Conservation (phyloP, 345 rosid genomes). For the Clausena lansium region DNA sequence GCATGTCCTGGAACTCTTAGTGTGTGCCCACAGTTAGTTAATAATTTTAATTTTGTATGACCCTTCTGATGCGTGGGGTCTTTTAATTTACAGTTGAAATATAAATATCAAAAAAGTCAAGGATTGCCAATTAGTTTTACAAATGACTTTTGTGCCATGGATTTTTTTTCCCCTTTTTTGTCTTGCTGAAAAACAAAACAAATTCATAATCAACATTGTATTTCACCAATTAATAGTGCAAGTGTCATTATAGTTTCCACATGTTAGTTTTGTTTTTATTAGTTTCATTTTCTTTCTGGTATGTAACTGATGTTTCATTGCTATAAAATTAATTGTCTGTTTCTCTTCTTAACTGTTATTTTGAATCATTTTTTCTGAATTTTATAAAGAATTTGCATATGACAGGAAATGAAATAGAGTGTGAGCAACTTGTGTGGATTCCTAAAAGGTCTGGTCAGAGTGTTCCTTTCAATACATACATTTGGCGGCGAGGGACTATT, state of each 20-base stretch:
- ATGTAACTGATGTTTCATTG: slow-evolving; percentile 7
- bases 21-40: not conserved
- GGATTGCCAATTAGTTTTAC: not conserved
- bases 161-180: too few relatives aligned
- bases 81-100: not conserved
- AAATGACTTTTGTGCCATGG: not conserved
- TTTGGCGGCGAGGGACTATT: slow-evolving; percentile 97
- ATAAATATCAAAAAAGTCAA: not conserved
- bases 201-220: not conserved
- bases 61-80: not conserved
- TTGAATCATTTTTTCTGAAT: slow-evolving; percentile 28
- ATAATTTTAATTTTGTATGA: not conserved
- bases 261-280: not conserved
- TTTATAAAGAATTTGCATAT: slow-evolving; percentile 30
- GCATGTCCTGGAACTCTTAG: not conserved
- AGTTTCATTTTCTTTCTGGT: slow-evolving; percentile 3
- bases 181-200: not conserved
- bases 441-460: slow-evolving; percentile 76
- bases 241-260: not conserved
- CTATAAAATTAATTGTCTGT: slow-evolving; percentile 1
- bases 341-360: slow-evolving; percentile 9
- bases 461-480: slow-evolving; percentile 76
- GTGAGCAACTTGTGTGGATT: slow-evolving; percentile 94
- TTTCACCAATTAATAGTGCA: not conserved
- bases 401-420: slow-evolving; percentile 98